Base-by-base conservation (phyloP, 192 early-diverging fungal species). In the Backusella mclennaniae region DNA sequence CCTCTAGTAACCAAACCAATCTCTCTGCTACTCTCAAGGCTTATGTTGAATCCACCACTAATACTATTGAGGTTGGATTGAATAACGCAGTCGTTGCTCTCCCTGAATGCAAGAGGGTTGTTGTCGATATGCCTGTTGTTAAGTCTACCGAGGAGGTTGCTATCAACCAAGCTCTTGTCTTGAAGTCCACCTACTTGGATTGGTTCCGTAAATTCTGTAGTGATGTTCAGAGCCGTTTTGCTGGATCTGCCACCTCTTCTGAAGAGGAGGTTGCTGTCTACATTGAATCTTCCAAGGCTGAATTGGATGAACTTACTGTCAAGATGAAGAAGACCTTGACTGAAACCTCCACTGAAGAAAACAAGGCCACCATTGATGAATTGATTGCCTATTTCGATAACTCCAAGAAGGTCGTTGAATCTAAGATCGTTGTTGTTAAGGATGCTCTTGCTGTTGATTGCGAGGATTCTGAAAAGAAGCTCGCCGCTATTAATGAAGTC, bases 351-450 rank as follows among this genome's bases (percentile, higher is more conserved):
- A 59, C 53, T 69, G 36, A 69, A n/a, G 53, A 63, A 0, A 63
- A 63, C 6, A 63, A 41, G 14, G 63, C 38, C 35, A 73, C 73
- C 35, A 42, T 73, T 14, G 49, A 73, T 35, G 73, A 73, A 41
- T 63, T 39, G 9, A 69, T 39, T 23, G 23, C 23, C 4, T 52
- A 21, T 8, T n/a, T 35, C 23, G 38, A 35, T 38, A 36, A 63
- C 14, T 26, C 35, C 67, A 76, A 76, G 75, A 69, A 49, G 35
- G 49, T 44, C 4, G 29, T 38, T 15, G 41, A 41, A 29, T 21
- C 21, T 17, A 26, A 71, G 11, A 26, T 71, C 29, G 12, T 31
- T 31, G 21, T 44, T 26, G 29, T 41, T 31, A 71, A 46, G 69
- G 69, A 26, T 41, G 69, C n/a, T 29, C 26, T 41, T 11, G 35